Percentiles rank a stretch among this genome's conserved stretches.
Evolutionary conservation across 1,284 basidiomycete genomes (phyloP).

Genomic region (Chondrostereum purpureum): DNA sequence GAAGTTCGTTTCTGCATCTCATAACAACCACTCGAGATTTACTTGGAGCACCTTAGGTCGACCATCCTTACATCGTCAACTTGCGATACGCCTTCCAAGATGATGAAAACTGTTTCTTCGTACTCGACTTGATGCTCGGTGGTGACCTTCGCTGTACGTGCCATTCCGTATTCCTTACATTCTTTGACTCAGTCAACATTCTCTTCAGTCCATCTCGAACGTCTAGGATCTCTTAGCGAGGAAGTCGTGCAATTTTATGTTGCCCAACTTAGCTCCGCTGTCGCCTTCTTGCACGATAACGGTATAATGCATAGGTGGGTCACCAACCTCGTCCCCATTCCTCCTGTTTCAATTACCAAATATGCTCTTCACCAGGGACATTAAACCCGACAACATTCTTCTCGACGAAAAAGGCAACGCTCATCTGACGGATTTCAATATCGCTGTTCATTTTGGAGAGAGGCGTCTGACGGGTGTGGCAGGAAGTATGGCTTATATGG

Average conservation of each 20-base stretch:
- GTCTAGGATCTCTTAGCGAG: slow-evolving; percentile 78
- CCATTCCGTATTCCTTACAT: slow-evolving; percentile 29
- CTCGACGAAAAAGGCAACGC: slow-evolving; percentile 94
- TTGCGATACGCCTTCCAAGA: slow-evolving; percentile 98
- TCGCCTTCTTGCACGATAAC: slow-evolving; percentile 89
- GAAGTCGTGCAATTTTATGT: slow-evolving; percentile 86
- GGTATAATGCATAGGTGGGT: slow-evolving; percentile 90
- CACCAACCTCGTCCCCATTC: background rate
- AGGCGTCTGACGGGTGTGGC: slow-evolving; percentile 88
- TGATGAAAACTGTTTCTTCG: slow-evolving; percentile 99
- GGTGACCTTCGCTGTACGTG: slow-evolving; percentile 89
- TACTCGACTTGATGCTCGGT: slow-evolving; percentile 95
- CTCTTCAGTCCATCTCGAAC: slow-evolving; percentile 80
- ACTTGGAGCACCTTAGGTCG: slow-evolving; percentile 56
- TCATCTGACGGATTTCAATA: slow-evolving; percentile 98
- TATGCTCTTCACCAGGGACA: slow-evolving; percentile 50
- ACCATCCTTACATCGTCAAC: slow-evolving; percentile 96
- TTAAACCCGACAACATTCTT: slow-evolving; percentile 98
- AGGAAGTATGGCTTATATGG: slow-evolving; percentile 99
- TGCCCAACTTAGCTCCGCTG: slow-evolving; percentile 82
- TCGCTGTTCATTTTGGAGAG: slow-evolving; percentile 93
- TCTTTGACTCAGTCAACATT: slow-evolving; percentile 8
- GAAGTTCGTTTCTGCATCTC: slow-evolving; percentile 51
- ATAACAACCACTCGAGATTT: slow-evolving; percentile 1
- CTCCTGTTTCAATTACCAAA: slow-evolving; percentile 19